These are phyloP conservation scores for Sequoia sempervirens DNA, from an alignment of 75 land plant genomes.

Conservation along the genomic window DNA sequence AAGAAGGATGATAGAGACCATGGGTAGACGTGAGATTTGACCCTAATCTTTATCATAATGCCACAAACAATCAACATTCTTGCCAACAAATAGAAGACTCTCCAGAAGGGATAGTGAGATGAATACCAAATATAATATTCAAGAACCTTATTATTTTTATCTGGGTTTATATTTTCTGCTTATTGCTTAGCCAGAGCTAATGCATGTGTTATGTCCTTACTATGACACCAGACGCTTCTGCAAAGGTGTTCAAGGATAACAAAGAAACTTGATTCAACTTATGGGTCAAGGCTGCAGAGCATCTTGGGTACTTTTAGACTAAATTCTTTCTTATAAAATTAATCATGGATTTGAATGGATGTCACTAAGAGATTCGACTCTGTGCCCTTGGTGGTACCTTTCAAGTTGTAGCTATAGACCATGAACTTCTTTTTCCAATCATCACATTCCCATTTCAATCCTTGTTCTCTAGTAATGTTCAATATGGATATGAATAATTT, in stretches of 20 bases:
- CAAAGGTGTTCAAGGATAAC: not conserved
- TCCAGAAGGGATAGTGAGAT: not conserved
- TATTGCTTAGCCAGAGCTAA: not conserved
- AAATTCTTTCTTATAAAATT: not conserved
- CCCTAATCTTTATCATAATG: not conserved
- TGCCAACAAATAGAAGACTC: not conserved
- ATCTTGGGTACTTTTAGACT: not conserved
- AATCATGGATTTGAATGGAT: not conserved
- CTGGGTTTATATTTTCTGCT: not conserved
- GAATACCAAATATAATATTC: not conserved
- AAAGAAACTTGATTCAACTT: not conserved
- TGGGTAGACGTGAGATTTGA: not conserved
- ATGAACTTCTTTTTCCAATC: not conserved
- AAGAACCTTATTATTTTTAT: not conserved
- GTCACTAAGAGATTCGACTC: not conserved
- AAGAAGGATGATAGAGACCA: not conserved
- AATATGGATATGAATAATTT: not conserved
- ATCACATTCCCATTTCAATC: not conserved
- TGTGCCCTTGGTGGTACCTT: not conserved
- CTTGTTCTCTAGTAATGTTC: not conserved
- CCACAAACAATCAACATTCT: not conserved
- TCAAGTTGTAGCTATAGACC: not conserved
- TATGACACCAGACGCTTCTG: not conserved
- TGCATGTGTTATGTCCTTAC: not conserved
- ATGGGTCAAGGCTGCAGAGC: not conserved